These are phyloP conservation scores for Juglanconis sp. DNA, from an alignment of 2,329 filamentous ascomycete species.

Conservation along the genomic window DNA sequence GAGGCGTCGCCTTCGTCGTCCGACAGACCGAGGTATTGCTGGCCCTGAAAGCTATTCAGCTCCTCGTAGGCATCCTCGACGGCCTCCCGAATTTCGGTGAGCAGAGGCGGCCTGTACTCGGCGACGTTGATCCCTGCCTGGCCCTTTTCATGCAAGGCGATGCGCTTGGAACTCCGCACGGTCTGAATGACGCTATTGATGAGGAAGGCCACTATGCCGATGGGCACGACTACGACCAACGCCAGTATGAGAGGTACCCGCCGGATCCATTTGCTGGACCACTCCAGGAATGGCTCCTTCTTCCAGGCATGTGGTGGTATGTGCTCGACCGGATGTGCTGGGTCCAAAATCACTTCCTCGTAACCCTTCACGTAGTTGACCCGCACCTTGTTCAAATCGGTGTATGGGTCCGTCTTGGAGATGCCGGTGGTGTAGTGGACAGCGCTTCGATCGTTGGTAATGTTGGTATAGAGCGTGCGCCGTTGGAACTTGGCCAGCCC, in stretches of 20 bases:
- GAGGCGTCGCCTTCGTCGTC: constrained; percentile 17
- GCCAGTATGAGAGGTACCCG: constrained; percentile 62
- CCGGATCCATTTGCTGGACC: constrained; percentile 35
- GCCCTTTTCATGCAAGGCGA: constrained; percentile 71
- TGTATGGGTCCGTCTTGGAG: constrained; percentile 73
- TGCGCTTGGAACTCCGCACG: constrained; percentile 69
- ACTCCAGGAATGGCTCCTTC: constrained; percentile 19
- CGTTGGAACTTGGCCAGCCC: constrained; percentile 74
- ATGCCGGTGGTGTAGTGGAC: constrained; percentile 82
- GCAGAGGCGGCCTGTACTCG: constrained; percentile 71
- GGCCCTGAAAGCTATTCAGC: constrained; percentile 63
- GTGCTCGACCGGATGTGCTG: constrained; percentile 54
- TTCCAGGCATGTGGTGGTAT: constrained; percentile 32
- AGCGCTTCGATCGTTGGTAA: constrained; percentile 79
- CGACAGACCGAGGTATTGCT: constrained; percentile 65
- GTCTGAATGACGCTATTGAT: constrained; percentile 76
- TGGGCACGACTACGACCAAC: constrained; percentile 67
- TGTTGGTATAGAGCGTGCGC: constrained; percentile 78
- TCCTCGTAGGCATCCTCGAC: constrained; percentile 77
- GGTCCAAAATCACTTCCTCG: constrained; percentile 72
- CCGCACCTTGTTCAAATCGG: constrained; percentile 62
- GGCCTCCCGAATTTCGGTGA: constrained; percentile 69
- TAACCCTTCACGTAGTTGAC: constrained; percentile 74
- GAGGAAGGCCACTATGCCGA: constrained; percentile 69
- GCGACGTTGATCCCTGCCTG: constrained; percentile 64